Evolutionary conservation across 805 yeast species (phyloP).

Genomic region (Nakazawaea populi): DNA sequence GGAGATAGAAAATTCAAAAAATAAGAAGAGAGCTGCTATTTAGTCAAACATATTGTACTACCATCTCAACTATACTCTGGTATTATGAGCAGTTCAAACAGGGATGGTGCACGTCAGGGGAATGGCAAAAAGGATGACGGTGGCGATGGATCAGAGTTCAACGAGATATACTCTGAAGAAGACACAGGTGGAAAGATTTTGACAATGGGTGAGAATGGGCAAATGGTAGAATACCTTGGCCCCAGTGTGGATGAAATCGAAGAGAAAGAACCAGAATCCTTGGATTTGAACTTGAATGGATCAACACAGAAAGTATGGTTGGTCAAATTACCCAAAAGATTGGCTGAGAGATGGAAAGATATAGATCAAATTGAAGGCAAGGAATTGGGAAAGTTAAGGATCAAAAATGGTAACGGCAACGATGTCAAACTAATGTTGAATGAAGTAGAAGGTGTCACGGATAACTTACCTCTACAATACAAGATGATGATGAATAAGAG

Average conservation of each 20-base stretch:
- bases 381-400: constrained; percentile 74
- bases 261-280: constrained; percentile 47
- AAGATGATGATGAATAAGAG: constrained; percentile 74
- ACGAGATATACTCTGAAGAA: constrained; percentile 28
- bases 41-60: no score
- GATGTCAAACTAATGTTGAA: constrained; percentile 53
- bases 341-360: constrained; percentile 77
- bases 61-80: no score
- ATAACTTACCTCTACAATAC: constrained; percentile 75
- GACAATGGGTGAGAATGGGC: constrained; percentile 12
- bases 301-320: constrained; percentile 82
- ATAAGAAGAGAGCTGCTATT: no score
- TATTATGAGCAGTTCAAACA: constrained; percentile 9
- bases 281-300: constrained; percentile 65
- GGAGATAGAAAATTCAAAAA: no score
- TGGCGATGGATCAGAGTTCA: constrained; percentile 18
- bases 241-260: constrained; percentile 38
- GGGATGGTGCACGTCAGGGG: not conserved
- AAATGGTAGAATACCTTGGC: constrained; percentile 32
- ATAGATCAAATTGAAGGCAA: constrained; percentile 60
- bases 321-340: constrained; percentile 81
- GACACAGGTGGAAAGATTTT: constrained; percentile 25
- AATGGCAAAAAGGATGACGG: constrained; percentile 21
- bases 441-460: constrained; percentile 37
- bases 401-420: constrained; percentile 41